Evolutionary conservation across 78 protist genomes (phyloP).

Genomic region (Tieghemostelium lacteum): DNA sequence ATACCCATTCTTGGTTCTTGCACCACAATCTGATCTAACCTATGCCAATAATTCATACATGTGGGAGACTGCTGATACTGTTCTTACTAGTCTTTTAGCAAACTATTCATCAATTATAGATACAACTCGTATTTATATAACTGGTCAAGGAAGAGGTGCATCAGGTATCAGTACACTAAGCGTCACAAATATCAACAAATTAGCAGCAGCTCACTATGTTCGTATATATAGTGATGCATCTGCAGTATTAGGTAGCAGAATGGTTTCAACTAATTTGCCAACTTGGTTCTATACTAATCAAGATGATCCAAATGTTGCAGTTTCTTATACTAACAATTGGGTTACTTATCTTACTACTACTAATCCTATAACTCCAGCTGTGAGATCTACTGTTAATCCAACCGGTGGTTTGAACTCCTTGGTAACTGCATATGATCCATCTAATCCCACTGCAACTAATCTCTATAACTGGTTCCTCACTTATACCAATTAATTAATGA

Average conservation of each 20-base stretch:
- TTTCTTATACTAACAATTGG: not conserved
- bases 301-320: slow-evolving; percentile 1
- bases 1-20: slow-evolving; percentile 1
- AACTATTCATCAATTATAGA: not conserved
- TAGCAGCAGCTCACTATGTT: not conserved
- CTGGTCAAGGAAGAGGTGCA: slow-evolving; percentile 1
- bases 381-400: not conserved
- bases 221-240: not conserved
- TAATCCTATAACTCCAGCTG: not conserved
- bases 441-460: not conserved
- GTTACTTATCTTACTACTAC: not conserved
- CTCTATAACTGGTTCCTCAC: not conserved
- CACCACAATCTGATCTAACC: not conserved
- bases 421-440: not conserved
- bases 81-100: not conserved
- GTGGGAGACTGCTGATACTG: not conserved
- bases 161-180: not conserved
- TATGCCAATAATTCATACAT: not conserved
- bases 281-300: not conserved
- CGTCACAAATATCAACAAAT: not conserved
- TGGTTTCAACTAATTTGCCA: not conserved
- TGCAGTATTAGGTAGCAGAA: not conserved
- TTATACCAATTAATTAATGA: too few relatives aligned
- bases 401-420: not conserved
- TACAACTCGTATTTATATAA: not conserved